Evolutionary conservation across 225 moss, liverwort and hornwort genomes (phyloP), one percentile per base, ranked within the genome.

Genomic region (Marchantia paleacea): DNA sequence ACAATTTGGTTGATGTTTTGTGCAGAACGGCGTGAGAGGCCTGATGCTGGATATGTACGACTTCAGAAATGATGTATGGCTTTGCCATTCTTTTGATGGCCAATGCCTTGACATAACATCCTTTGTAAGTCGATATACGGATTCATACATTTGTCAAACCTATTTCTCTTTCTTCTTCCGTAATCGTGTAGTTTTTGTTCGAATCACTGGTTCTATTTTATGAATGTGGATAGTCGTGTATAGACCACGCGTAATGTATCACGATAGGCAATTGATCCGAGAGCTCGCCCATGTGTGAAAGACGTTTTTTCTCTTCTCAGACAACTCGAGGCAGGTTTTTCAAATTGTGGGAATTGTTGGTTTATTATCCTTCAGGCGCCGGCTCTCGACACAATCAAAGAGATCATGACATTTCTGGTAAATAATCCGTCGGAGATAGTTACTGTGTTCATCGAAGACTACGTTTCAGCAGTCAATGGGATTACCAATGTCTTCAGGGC

Each of bases 41-140:
- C 87, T 97, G 31, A 92, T 95, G 93, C 90, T 97, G 55, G 95
- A 97, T 69, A 81, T 92, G 10, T 97, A 97, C 81, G 91, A 92
- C 16, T 93, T 95, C 75, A 18, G 18, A 30, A 84, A 89, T 25
- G 97, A 97, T 85, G 80, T 95, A 55, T 97, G 97, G 97, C 93
- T 97, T 63, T 97, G 97, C 81, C 97, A 97, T 83, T 95, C 97
- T 13, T 20, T 81, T 50, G 76, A 48, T 55, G 97, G 89, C 31
- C 82, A 75, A 19, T 97, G 97, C 78, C 90, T 82, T 81, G 85
- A 94, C 72, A 80, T 75, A 70, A 97, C 97, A 66, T 88, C 97
- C 18, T 97, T 97, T 68, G 97, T 94, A 84, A 93, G 96, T 88
- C 74, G 7, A 18, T 68, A 68, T 13, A 29, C 29, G 39, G 8